A percentile compares a stretch with the other conserved stretches of the same genome.
Conservation (phyloP, 1,284 basidiomycete genomes). For the Malassezia furfur region DNA sequence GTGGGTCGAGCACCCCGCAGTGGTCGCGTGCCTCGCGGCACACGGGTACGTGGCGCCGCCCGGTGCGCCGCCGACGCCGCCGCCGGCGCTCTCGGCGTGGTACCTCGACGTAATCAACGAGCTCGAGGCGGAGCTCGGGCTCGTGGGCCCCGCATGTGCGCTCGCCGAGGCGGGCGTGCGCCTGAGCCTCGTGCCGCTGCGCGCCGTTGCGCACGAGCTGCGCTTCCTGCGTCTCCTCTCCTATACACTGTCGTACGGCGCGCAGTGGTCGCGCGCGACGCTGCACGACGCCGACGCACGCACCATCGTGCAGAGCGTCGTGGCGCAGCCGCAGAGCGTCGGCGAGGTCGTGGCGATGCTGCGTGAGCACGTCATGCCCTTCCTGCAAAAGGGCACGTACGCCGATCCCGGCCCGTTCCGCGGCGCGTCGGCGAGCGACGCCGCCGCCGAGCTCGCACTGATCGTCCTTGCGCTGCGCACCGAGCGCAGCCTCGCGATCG, state of each 20-base stretch:
- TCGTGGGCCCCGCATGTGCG: slow-evolving; percentile 8
- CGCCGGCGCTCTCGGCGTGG: slow-evolving; percentile 12
- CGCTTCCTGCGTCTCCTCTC: slow-evolving; percentile 8
- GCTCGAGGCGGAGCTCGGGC: slow-evolving; percentile 5
- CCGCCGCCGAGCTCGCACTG: not conserved
- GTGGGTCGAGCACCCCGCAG: slow-evolving; percentile 14
- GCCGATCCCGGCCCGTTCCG: not conserved
- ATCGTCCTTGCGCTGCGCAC: not conserved
- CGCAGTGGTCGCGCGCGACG: not conserved
- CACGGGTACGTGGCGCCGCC: not conserved
- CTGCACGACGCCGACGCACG: slow-evolving; percentile 4
- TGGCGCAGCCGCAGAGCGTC: not conserved
- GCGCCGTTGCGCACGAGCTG: slow-evolving; percentile 8
- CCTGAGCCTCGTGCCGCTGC: slow-evolving; percentile 12
- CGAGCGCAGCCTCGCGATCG: not conserved
- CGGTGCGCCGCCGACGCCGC: slow-evolving; percentile 4
- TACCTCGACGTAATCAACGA: slow-evolving; percentile 9
- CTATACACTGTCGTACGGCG: not conserved
- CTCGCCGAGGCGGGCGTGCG: slow-evolving; percentile 13
- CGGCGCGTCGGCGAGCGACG: not conserved
- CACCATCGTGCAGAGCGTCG: slow-evolving; percentile 3
- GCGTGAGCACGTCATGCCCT: slow-evolving; percentile 7
- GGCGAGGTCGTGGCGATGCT: not conserved
- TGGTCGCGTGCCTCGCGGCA: not conserved
- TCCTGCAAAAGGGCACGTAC: slow-evolving; percentile 11